phyloP scores from a whole-genome alignment of 2,329 filamentous ascomycete genomes.

The Colletotrichum viniferum region DNA sequence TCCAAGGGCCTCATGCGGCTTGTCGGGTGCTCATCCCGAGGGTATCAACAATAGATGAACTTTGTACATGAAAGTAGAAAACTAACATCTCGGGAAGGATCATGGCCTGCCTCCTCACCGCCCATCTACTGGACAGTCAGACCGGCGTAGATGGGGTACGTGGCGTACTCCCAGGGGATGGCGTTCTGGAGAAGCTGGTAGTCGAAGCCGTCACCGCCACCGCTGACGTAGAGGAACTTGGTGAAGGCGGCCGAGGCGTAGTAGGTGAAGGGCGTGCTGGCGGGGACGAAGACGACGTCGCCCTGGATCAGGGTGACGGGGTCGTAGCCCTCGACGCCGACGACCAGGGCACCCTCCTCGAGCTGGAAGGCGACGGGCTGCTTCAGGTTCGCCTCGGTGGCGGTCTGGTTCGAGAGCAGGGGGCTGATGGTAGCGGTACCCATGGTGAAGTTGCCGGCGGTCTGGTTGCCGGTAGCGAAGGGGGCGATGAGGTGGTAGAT shows the following conservation, averaged over 20 bases:
- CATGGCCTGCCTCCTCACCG: not conserved
- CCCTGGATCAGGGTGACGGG: slow-evolving; percentile 25
- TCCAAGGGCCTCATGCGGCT: slow-evolving; percentile 1
- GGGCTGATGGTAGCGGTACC: slow-evolving; percentile 43
- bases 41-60: not conserved
- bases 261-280: slow-evolving; percentile 25
- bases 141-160: not conserved
- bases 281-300: slow-evolving; percentile 31
- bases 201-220: slow-evolving; percentile 27
- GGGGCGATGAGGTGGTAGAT: slow-evolving; percentile 48
- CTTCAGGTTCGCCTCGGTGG: not conserved
- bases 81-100: not conserved
- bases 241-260: slow-evolving; percentile 27
- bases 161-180: not conserved
- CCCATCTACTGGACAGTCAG: not conserved
- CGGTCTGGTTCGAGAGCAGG: not conserved
- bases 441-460: slow-evolving; percentile 45
- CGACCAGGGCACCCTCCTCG: slow-evolving; percentile 28
- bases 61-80: not conserved
- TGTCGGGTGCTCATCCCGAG: not conserved
- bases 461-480: slow-evolving; percentile 43
- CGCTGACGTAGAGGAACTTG: slow-evolving; percentile 30
- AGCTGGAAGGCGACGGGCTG: slow-evolving; percentile 27
- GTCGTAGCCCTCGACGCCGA: slow-evolving; percentile 27
- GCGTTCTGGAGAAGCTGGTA: slow-evolving; percentile 22